A percentile compares a stretch with the other conserved stretches of the same genome.
Conservation (phyloP, 2,329 filamentous ascomycete species). For the Aspergillus viridinutans region DNA sequence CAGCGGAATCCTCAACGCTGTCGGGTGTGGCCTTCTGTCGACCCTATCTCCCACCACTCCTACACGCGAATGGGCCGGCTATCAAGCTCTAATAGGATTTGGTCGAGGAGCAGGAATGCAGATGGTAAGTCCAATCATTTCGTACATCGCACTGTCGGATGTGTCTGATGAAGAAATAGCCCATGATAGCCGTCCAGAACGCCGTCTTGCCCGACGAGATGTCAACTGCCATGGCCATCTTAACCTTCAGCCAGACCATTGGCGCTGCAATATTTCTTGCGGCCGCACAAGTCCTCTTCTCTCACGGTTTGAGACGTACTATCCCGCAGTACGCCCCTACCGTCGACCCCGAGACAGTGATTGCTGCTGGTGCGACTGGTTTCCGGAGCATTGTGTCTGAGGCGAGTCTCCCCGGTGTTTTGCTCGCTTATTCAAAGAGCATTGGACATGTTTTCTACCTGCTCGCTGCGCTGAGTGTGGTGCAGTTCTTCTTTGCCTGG, state of each 20-base stretch:
- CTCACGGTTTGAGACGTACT: conserved; percentile 34
- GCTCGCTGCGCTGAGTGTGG: conserved; percentile 10
- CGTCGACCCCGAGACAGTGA: conserved; percentile 31
- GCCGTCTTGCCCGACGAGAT: conserved; percentile 30
- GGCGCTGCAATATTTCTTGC: conserved; percentile 49
- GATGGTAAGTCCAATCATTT: conserved; percentile 11
- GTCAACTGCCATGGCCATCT: conserved; percentile 39
- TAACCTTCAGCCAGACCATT: conserved; percentile 41
- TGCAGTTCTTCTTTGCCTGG: conserved; percentile 14
- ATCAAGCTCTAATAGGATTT: conserved; percentile 43
- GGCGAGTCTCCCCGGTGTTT: conserved; percentile 23
- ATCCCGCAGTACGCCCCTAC: conserved; percentile 31
- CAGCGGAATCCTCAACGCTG: conserved; percentile 25
- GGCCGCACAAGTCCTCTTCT: conserved; percentile 50
- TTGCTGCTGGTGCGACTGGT: conserved; percentile 44
- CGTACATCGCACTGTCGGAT: not conserved
- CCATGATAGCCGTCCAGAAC: conserved; percentile 41
- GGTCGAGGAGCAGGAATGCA: conserved; percentile 36
- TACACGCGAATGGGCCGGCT: conserved; percentile 45
- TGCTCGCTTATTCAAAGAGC: conserved; percentile 29
- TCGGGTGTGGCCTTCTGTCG: conserved; percentile 41
- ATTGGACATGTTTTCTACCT: conserved; percentile 25
- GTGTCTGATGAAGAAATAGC: conserved; percentile 20
- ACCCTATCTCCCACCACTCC: conserved; percentile 37
- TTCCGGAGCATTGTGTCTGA: conserved; percentile 33